Evolutionary conservation across 306 rosid species (phyloP), one percentile per base, ranked within the genome.

Genomic region (Trifolium repens): DNA sequence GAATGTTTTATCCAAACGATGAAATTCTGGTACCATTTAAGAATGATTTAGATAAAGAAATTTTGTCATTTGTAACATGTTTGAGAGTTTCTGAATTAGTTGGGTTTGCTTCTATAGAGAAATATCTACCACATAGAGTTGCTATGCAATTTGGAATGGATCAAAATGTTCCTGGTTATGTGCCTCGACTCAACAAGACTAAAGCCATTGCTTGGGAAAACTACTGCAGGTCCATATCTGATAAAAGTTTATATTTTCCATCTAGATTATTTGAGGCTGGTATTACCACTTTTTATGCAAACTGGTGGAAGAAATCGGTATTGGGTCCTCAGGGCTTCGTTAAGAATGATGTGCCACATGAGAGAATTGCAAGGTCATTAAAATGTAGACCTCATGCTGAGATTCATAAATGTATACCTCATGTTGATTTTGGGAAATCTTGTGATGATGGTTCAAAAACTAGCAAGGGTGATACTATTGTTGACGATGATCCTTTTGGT

Each of bases 101-200:
- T 69, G 91, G 91, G n/a, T 37, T 87, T 40, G 75, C 30, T 27
- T 27, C 30, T 27, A 27, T 27, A 27, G 30, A 27, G 30, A 27
- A 27, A 27, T 27, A 27, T 66, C 77, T 81, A n/a, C 91, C 93
- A 2, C 88, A 87, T 59, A 61, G 88, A 67, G 87, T 89, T 32
- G 79, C 89, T 7, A 71, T 27, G 89, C 91, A 87, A 71, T 87
- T 89, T 72, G 89, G 93, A 35, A 65, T 84, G 74, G 91, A 90
- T 78, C 91, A 87, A 76, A 90, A 83, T 59, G 27, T 88, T 55
- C 92, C 87, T 0, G 71, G 67, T 60, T n/a, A 2, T 46, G 69
- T 46, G 57, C n/a, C 71, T 57, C 22, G 12, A 16, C 6, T 14
- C 9, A 46, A 59, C 90, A 85, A 27, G 30, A 27, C 30, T 27